Base-by-base conservation (phyloP, 768 basidiomycete genomes). In the Auriscalpium microsporum region DNA sequence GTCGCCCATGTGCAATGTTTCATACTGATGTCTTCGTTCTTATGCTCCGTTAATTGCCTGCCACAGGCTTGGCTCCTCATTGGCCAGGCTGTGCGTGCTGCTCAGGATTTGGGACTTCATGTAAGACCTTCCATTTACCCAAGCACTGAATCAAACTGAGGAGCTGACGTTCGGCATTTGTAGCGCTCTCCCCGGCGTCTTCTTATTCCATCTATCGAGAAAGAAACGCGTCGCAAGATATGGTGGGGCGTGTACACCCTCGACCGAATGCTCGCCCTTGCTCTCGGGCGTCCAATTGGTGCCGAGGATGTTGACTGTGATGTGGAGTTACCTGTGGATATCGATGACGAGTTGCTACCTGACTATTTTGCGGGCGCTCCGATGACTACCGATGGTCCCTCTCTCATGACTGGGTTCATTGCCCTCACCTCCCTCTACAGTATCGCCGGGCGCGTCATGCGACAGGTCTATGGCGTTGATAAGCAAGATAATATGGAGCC, bases 171-270 rank as follows among this genome's bases (percentile, higher is more conserved):
- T 55, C 50, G 50, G 50, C 45, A 35, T 57, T 44, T 46, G 40
- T 61, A 94, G 91, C 87, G 93, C 55, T 91, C 91, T 2, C 87
- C 90, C 4, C 81, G 86, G 50, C 81, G 89, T 46, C 76, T 94
- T 47, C 65, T 75, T 16, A 75, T 93, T 37, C 72, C 82, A 17
- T 74, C 84, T 38, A 79, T 89, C 42, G 90, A 94, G 69, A 94
- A 92, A 69, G 90, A 94, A 70, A 89, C 90, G 0, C 82, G 91
- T 34, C 77, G 86, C 58, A 92, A 94, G 71, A 86, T 94, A 50
- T 94, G 93, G 93, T 94, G 93, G 90, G 84, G 87, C 45, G 89
- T 94, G 28, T 95, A 95, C 64, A 84, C 84, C 23, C 75, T 95
- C 50, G 93, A 90, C 68, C 84, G 91, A 50, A 93, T 94, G 89